phyloP scores from a whole-genome alignment of 129 eudicot species.

The Helichrysum umbraculigerum region DNA sequence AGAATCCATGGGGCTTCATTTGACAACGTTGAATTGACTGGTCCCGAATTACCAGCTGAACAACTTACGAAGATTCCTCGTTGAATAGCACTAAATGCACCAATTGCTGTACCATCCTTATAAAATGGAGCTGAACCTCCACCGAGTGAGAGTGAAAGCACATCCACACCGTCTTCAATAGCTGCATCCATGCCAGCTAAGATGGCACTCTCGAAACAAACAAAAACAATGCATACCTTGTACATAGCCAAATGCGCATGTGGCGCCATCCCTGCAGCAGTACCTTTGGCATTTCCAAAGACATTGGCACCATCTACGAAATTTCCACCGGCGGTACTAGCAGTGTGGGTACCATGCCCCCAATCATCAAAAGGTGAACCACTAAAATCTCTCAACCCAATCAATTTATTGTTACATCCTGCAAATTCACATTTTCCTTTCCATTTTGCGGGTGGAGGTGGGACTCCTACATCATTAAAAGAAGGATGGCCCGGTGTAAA shows the following conservation, averaged over 20 bases:
- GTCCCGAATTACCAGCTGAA: background rate
- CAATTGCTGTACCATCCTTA: background rate
- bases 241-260: slow-evolving; percentile 48
- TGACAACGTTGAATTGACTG: background rate
- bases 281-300: slow-evolving; percentile 44
- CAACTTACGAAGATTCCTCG: background rate
- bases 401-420: slow-evolving; percentile 30
- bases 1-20: background rate
- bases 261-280: slow-evolving; percentile 49
- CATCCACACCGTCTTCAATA: slow-evolving; percentile 55
- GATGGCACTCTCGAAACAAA: slow-evolving; percentile 36
- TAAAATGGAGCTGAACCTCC: slow-evolving; percentile 21
- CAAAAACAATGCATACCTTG: slow-evolving; percentile 21
- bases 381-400: slow-evolving; percentile 44
- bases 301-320: slow-evolving; percentile 36
- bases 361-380: slow-evolving; percentile 28
- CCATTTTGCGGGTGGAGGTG: no score
- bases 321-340: slow-evolving; percentile 51
- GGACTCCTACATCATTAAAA: no score
- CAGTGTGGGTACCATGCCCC: slow-evolving; percentile 55
- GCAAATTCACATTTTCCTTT: background rate
- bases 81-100: background rate
- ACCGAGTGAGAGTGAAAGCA: slow-evolving; percentile 50
- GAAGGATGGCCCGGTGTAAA: no score
- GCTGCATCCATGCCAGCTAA: slow-evolving; percentile 61